phyloP scores from a whole-genome alignment of 2,329 filamentous ascomycete genomes.

The Aspergillus amoenus region DNA sequence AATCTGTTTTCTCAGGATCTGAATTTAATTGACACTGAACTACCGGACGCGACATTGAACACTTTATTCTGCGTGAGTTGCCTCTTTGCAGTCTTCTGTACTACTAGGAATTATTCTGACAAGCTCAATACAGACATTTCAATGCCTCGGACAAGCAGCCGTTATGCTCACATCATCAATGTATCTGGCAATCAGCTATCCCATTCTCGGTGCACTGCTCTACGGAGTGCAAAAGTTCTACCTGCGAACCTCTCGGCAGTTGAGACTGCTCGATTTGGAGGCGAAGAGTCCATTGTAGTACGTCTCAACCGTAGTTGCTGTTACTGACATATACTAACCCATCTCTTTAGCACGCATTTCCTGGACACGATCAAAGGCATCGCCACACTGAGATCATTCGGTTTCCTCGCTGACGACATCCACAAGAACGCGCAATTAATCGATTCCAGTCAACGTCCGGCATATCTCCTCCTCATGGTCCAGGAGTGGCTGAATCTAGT shows the following conservation, averaged over 20 bases:
- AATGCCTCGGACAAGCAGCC: too few relatives aligned
- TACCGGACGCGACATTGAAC: constrained; percentile 21
- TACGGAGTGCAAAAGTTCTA: constrained; percentile 16
- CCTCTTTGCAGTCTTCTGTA: too few relatives aligned
- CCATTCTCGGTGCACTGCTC: too few relatives aligned
- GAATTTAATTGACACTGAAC: constrained; percentile 46
- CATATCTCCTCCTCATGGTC: constrained; percentile 34
- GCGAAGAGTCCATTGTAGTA: constrained; percentile 1
- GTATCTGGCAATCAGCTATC: too few relatives aligned
- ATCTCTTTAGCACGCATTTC: background rate
- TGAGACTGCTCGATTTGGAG: constrained; percentile 7
- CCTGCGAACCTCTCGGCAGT: constrained; percentile 1
- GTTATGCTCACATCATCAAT: too few relatives aligned
- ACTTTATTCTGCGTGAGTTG: background rate
- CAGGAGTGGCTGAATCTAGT: constrained; percentile 42
- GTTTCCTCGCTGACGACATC: background rate
- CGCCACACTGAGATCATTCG: background rate
- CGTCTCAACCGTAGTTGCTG: background rate
- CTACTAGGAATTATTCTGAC: too few relatives aligned
- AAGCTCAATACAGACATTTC: too few relatives aligned
- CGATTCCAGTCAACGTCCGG: constrained; percentile 32
- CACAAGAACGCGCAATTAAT: constrained; percentile 18
- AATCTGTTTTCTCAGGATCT: constrained; percentile 51
- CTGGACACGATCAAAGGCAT: background rate
- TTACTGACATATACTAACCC: background rate